Conservation (phyloP, 2,329 filamentous ascomycete species). For the Paraphaeosphaeria sporulosa region DNA sequence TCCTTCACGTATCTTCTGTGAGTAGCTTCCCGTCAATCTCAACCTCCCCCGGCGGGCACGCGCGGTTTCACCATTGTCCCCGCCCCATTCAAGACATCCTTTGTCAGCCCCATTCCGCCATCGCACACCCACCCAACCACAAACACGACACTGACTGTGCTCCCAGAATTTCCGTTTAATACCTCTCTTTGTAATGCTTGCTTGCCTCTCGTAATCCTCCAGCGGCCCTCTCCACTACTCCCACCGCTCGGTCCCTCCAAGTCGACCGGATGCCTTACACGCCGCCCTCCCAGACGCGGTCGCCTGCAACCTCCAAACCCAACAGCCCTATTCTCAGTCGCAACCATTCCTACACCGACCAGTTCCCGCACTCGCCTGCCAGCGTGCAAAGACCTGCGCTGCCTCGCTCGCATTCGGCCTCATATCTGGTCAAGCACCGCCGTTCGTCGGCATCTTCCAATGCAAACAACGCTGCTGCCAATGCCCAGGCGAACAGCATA, state of each 20-base stretch:
- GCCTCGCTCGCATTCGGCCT: constrained; percentile 64
- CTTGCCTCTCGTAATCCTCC: constrained; percentile 43
- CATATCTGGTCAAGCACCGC: constrained; percentile 68
- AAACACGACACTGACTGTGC: constrained; percentile 10
- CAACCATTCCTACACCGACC: constrained; percentile 59
- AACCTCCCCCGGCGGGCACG: background rate
- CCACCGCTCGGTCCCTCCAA: constrained; percentile 40
- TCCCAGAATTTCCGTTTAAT: constrained; percentile 27
- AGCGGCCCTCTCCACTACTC: constrained; percentile 38
- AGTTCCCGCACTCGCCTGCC: constrained; percentile 43
- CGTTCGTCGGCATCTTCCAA: constrained; percentile 61
- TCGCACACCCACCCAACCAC: background rate
- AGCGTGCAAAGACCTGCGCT: constrained; percentile 53
- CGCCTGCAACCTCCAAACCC: constrained; percentile 64
- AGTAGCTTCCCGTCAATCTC: constrained; percentile 1
- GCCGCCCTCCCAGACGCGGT: constrained; percentile 71
- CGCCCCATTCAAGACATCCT: background rate
- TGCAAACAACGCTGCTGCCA: constrained; percentile 38
- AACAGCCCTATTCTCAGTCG: constrained; percentile 60
- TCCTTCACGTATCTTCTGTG: constrained; percentile 19
- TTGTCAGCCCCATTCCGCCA: constrained; percentile 11
- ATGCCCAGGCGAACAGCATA: constrained; percentile 38
- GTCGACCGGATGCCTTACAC: constrained; percentile 82
- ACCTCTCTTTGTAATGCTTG: constrained; percentile 54
- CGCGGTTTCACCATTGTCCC: background rate